phyloP scores from a whole-genome alignment of 192 early-diverging fungal species.

The Coemansia sp. region DNA sequence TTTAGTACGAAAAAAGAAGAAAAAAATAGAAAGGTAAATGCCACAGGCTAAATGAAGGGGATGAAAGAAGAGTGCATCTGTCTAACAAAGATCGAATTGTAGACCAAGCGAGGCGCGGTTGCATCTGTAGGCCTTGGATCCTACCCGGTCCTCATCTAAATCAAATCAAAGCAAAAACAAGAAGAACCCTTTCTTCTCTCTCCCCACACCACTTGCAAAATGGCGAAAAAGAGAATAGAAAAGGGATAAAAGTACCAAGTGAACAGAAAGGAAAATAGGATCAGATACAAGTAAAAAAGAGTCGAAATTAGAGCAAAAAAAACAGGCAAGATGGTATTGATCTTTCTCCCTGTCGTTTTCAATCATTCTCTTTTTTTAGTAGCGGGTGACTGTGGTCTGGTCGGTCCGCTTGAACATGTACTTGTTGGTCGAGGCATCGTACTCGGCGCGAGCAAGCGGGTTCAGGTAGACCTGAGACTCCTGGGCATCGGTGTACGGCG shows the following conservation, averaged over 20 bases:
- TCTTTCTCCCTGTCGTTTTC: too few species aligned
- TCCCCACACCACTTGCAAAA: conserved; percentile 1
- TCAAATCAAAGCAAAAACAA: neutral
- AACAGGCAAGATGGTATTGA: too few species aligned
- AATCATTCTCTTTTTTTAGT: conserved; percentile 4
- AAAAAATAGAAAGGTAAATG: neutral
- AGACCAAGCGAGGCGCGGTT: conserved; percentile 13
- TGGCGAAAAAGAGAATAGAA: neutral
- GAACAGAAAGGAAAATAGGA: too few species aligned
- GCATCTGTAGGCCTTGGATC: conserved; percentile 24
- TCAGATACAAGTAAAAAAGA: too few species aligned
- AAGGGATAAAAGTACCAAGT: neutral
- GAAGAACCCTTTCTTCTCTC: too few species aligned
- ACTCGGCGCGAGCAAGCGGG: conserved; percentile 16
- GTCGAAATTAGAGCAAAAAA: too few species aligned
- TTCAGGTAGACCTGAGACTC: conserved; percentile 19
- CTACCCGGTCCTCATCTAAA: conserved; percentile 10
- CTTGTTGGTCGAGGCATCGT: conserved; percentile 21
- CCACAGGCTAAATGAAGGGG: neutral
- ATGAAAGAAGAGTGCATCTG: too few species aligned
- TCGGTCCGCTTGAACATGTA: conserved; percentile 43
- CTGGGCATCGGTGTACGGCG: conserved; percentile 16
- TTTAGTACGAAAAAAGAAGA: neutral
- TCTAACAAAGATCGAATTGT: neutral
- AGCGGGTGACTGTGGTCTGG: conserved; percentile 20